Base-by-base conservation (phyloP, 352 stramenopile genomes). In the Peronospora destructor region DNA sequence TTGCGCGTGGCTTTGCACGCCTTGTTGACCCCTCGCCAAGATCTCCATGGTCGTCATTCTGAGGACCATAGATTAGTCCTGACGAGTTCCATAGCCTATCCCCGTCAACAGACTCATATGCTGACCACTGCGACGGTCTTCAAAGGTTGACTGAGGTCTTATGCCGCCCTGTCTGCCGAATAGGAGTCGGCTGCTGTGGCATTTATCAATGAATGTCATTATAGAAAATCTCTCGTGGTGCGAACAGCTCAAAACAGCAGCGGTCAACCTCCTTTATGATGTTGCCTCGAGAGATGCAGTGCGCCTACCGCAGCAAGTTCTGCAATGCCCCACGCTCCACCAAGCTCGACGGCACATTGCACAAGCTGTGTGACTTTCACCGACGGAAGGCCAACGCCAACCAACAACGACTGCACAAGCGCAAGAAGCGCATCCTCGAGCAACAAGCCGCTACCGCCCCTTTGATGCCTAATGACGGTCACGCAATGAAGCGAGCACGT, bases 361-460 rank as follows among this genome's bases (percentile, higher is more conserved):
- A 84, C 53, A 66, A 68, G 4, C 47, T 84, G 8, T 84, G 69
- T 53, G 68, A 79, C 53, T 68, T 73, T 54, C 72, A 83, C 39
- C 64, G 72, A 0, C 59, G 50, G 34, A 73, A 72, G 35, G 72
- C 72, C 45, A 83, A 83, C 32, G 50, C 61, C 35, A 83, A 73
- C 56, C 72, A 82, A 39, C 64, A 70, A 42, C 61, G 61, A 17
- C 45, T 70, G 35, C 61, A 70, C 57, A 61, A 59, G 41, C 61
- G 61, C 56, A 70, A 70, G 61, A 69, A 69, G 48, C 56, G 46
- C 42, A 59, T 69, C 17, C 51, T 69, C 10, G 56, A 58, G 34
- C 45, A 65, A 19, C 56, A 66, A 35, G 35, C 23, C 5, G 46
- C 16, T 19, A 23, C 30, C 2, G 33, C 45, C 40, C 35, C 66